Percentiles rank a stretch among this genome's conserved stretches.
Conservation (phyloP, 345 rosid species). For the Eucalyptus guilfoylei region DNA sequence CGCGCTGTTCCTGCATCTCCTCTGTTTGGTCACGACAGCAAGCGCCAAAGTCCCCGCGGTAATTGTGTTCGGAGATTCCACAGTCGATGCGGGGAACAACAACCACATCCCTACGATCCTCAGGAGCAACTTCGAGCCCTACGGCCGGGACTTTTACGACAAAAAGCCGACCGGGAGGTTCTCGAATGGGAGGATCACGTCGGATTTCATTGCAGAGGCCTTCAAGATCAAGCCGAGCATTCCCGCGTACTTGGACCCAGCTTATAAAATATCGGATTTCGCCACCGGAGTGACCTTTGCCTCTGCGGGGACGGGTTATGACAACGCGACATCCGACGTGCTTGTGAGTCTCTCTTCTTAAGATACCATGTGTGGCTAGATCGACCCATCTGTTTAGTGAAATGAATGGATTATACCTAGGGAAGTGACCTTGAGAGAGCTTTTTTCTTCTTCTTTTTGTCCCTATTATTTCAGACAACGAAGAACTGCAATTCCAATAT, state of each 20-base stretch:
- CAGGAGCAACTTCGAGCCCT: slow-evolving; percentile 47
- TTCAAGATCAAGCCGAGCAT: slow-evolving; percentile 36
- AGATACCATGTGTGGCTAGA: not conserved
- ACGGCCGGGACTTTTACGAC: slow-evolving; percentile 44
- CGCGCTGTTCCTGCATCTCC: not conserved
- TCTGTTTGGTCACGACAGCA: not conserved
- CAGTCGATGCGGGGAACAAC: slow-evolving; percentile 58
- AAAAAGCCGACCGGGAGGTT: slow-evolving; percentile 46
- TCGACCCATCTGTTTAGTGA: not conserved
- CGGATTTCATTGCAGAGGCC: slow-evolving; percentile 46
- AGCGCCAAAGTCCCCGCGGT: slow-evolving; percentile 36
- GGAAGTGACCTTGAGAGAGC: not conserved
- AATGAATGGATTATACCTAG: not conserved
- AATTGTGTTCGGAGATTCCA: slow-evolving; percentile 60
- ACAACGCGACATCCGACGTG: slow-evolving; percentile 42
- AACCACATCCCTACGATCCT: slow-evolving; percentile 37
- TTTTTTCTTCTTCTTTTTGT: not conserved
- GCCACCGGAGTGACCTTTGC: slow-evolving; percentile 60
- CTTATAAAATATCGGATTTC: slow-evolving; percentile 32
- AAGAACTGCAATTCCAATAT: not conserved
- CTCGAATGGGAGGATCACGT: slow-evolving; percentile 47
- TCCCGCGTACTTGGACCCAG: slow-evolving; percentile 56
- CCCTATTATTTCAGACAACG: not conserved
- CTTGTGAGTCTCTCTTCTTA: slow-evolving; percentile 23
- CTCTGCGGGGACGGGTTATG: slow-evolving; percentile 51